Evolutionary conservation across 331 rosid species (phyloP), one percentile per base, ranked within the genome.

Genomic region (Spiraea crenata): DNA sequence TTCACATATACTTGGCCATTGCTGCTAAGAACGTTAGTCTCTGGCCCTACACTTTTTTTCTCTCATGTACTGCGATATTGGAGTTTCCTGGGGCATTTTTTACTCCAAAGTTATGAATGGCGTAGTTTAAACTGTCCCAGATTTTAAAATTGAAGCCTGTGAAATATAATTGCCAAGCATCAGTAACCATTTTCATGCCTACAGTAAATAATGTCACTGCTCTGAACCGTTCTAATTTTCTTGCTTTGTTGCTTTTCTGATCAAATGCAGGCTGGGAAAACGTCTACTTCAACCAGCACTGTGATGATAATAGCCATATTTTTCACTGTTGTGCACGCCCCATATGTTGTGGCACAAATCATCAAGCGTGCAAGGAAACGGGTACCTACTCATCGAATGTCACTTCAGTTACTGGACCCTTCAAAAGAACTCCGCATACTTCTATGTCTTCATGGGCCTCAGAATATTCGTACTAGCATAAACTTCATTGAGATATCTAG

Each of bases 401-500:
- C 99, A 2, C 90, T 95, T 19, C 86, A 91, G 47, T 73, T 85
- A 74, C 93, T 91, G 19, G 88, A 87, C 47, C 97, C 96, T 4
- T 68, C 80, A 15, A 77, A 72, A 9, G 96, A 95, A 74, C 77
- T 95, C 39, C 84, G 87, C 57, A 71, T 91, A 64, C 77, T 95
- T 52, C 51, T 89, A 15, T 89, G 95, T 39, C 74, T 95, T 74
- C 95, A 91, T 63, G 99, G 97, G 69, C 84, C 82, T 39, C 88
- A 85, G 9, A 82, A 89, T 67, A 74, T 83, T 61, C 65, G 73
- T 45, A 77, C 88, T 35, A 73, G 85, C 69, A 78, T 89, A 37
- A 95, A 89, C 89, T 80, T 95, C 74, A 82, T 89, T 83, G 97
- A 91, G 84, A 89, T 95, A 68, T 83, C 95, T 49, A 79, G 88